phyloP scores from a whole-genome alignment of 192 early-diverging fungal species.

The Nowakowskiella sp. region DNA sequence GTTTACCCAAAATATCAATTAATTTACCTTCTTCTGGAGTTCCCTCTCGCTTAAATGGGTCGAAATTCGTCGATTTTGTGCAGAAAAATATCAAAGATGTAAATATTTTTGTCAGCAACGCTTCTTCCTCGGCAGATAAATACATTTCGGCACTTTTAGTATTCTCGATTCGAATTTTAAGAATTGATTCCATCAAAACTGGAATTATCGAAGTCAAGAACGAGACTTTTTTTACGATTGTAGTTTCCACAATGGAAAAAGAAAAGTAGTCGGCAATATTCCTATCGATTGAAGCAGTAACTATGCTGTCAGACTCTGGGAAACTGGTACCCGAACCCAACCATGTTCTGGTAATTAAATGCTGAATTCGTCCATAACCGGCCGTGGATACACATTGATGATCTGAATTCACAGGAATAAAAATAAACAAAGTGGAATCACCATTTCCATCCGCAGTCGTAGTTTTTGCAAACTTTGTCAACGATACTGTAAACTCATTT shows the following conservation, averaged over 20 bases:
- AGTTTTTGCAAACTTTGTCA: slow-evolving; percentile 3
- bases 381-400: neutral
- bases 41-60: slow-evolving; percentile 23
- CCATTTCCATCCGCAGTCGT: neutral
- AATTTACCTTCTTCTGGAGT: slow-evolving; percentile 5
- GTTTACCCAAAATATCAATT: neutral
- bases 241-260: slow-evolving; percentile 16
- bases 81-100: slow-evolving; percentile 23
- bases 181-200: slow-evolving; percentile 6
- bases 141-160: too few relatives aligned
- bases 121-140: slow-evolving; percentile 10
- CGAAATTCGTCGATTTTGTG: slow-evolving; percentile 14
- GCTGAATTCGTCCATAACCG: slow-evolving; percentile 18
- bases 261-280: slow-evolving; percentile 5
- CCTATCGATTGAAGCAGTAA: neutral
- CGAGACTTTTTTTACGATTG: slow-evolving; percentile 14
- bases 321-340: slow-evolving; percentile 1
- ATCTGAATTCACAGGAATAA: slow-evolving; percentile 20
- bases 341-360: slow-evolving; percentile 23
- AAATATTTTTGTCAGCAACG: slow-evolving; percentile 18
- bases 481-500: slow-evolving; percentile 2
- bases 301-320: slow-evolving; percentile 1
- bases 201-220: slow-evolving; percentile 14
- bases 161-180: neutral
- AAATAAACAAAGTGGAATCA: slow-evolving; percentile 23